phyloP scores from a whole-genome alignment of 345 rosid genomes.

The Lepidium didymum region DNA sequence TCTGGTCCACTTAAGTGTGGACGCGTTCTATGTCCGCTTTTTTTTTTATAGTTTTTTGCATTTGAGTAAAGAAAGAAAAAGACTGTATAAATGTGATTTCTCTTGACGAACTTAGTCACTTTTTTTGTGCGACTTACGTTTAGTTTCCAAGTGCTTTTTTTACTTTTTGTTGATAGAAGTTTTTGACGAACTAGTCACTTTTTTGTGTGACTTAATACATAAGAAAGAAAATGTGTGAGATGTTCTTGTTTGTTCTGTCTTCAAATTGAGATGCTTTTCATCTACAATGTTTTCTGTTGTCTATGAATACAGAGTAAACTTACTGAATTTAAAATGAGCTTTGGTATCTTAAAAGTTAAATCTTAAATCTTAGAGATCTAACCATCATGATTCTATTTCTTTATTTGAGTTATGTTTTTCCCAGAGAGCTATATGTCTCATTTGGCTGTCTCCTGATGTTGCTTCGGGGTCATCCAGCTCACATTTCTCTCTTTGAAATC shows the following conservation, averaged over 20 bases:
- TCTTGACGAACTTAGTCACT: background rate
- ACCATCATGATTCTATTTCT: background rate
- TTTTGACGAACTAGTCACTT: background rate
- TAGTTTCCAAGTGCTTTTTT: too few relatives aligned
- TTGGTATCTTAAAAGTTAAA: background rate
- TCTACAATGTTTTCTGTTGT: background rate
- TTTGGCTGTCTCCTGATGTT: slow-evolving; percentile 80
- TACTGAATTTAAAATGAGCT: background rate
- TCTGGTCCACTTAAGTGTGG: background rate
- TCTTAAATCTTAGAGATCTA: background rate
- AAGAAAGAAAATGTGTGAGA: background rate
- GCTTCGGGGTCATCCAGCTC: slow-evolving; percentile 70
- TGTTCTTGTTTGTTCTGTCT: background rate
- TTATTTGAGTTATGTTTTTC: background rate
- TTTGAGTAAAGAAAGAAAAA: background rate
- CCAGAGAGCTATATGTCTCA: slow-evolving; percentile 79
- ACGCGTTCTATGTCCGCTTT: background rate
- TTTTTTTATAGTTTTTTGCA: background rate
- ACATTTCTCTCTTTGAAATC: slow-evolving; percentile 60
- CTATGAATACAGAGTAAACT: background rate
- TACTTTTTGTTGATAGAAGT: background rate
- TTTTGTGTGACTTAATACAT: background rate
- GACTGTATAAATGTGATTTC: background rate
- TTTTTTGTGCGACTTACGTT: background rate
- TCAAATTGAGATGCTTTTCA: background rate